A percentile compares a stretch with the other conserved stretches of the same genome.
Evolutionary conservation across 306 rosid species (phyloP).

Genomic region (Medicago arabica): DNA sequence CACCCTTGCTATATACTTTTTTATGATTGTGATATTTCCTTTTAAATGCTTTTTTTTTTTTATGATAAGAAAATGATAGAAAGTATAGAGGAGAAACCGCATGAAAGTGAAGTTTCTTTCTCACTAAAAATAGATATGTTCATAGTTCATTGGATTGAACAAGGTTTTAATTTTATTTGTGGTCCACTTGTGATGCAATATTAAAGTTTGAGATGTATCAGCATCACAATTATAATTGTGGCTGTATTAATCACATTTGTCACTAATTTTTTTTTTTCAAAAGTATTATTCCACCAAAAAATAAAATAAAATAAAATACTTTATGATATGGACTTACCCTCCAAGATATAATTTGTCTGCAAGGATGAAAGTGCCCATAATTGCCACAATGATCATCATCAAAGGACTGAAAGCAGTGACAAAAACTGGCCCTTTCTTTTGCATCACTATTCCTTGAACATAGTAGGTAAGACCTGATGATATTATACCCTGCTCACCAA

Average conservation of each 20-base stretch:
- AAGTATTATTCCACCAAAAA: not conserved
- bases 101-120: slow-evolving; percentile 27
- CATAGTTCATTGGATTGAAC: not conserved
- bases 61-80: slow-evolving; percentile 41
- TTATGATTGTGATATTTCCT: slow-evolving; percentile 34
- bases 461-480: slow-evolving; percentile 65
- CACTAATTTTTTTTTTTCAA: not conserved
- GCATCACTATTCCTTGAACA: slow-evolving; percentile 90
- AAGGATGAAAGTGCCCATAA: slow-evolving; percentile 85
- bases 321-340: slow-evolving; percentile 53
- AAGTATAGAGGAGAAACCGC: slow-evolving; percentile 6
- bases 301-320: not conserved
- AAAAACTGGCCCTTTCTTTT: slow-evolving; percentile 92
- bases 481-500: slow-evolving; percentile 72
- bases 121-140: slow-evolving; percentile 9
- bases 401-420: slow-evolving; percentile 95
- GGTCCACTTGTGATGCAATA: slow-evolving; percentile 30
- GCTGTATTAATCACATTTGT: slow-evolving; percentile 10
- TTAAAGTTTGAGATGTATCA: slow-evolving; percentile 4
- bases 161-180: not conserved
- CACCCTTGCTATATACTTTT: slow-evolving; percentile 11
- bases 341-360: slow-evolving; percentile 83
- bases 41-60: not conserved
- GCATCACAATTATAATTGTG: not conserved
- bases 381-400: slow-evolving; percentile 90